Percentiles rank a stretch among this genome's conserved stretches.
These are phyloP conservation scores for Candida buenavistaensis DNA, from an alignment of 1,139 yeast genomes.

Conservation along the genomic window DNA sequence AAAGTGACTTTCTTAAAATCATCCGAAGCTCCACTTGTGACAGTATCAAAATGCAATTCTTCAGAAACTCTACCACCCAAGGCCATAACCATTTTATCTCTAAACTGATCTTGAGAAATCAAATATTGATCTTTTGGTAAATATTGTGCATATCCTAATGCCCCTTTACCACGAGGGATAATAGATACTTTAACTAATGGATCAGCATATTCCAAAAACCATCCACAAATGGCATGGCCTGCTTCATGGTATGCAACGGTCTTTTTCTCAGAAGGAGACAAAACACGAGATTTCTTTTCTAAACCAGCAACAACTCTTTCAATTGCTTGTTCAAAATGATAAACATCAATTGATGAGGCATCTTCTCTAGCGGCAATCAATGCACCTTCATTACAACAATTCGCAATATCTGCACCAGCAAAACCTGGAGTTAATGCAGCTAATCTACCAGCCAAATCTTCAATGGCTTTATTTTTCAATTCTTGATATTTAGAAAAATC, in stretches of 20 bases:
- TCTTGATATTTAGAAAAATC: constrained; percentile 52
- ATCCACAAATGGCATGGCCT: constrained; percentile 80
- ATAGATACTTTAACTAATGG: constrained; percentile 79
- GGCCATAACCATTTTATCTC: constrained; percentile 78
- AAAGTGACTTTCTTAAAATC: constrained; percentile 78
- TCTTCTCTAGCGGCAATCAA: constrained; percentile 75
- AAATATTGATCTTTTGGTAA: constrained; percentile 76
- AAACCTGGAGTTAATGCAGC: constrained; percentile 83
- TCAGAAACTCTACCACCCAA: constrained; percentile 81
- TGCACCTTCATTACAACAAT: constrained; percentile 82
- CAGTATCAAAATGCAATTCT: constrained; percentile 73
- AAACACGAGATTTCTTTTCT: constrained; percentile 67
- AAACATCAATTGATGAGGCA: constrained; percentile 52
- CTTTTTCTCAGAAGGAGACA: constrained; percentile 70
- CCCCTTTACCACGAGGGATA: constrained; percentile 83
- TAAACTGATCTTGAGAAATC: constrained; percentile 63
- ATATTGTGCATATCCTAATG: constrained; percentile 81
- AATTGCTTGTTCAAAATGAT: constrained; percentile 77
- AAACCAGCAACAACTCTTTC: constrained; percentile 82
- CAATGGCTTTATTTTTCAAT: constrained; percentile 48
- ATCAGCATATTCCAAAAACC: constrained; percentile 72
- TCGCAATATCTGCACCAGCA: constrained; percentile 85
- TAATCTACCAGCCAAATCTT: constrained; percentile 65
- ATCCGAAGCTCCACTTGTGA: constrained; percentile 80
- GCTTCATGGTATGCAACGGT: constrained; percentile 84